phyloP scores from a whole-genome alignment of 371 early-diverging fungal genomes.

The Choanephora cucurbitarum region DNA sequence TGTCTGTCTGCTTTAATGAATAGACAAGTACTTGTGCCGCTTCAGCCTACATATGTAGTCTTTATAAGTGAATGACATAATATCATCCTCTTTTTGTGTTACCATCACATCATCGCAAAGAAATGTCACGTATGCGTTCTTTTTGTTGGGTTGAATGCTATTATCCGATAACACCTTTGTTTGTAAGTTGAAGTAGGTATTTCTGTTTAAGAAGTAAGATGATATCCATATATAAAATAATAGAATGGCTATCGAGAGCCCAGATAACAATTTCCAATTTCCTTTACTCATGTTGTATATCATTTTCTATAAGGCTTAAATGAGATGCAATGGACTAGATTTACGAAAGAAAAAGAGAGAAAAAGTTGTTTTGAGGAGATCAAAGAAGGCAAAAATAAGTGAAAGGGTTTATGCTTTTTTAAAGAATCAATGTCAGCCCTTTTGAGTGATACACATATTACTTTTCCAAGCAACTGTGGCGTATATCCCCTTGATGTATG shows the following conservation, averaged over 20 bases:
- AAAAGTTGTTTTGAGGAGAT: no score
- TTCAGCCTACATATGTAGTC: conserved; percentile 19
- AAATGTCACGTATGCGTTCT: conserved; percentile 34
- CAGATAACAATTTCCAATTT: conserved; percentile 4
- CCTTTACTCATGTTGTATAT: conserved; percentile 19
- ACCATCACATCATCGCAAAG: conserved; percentile 46
- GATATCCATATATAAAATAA: neutral
- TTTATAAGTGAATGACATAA: neutral
- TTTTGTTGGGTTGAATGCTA: neutral
- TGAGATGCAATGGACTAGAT: no score
- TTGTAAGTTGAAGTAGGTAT: neutral
- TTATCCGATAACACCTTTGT: neutral
- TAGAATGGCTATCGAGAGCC: neutral
- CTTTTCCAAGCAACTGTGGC: no score
- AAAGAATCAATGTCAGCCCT: no score
- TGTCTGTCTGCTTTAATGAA: conserved; percentile 28
- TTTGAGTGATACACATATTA: no score
- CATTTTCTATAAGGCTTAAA: no score
- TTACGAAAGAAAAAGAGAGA: conserved; percentile 1
- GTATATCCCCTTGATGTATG: no score
- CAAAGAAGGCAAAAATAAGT: no score
- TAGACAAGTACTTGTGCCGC: conserved; percentile 35
- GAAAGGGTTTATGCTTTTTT: no score
- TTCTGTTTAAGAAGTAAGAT: neutral
- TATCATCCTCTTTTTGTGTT: neutral